Evolutionary conservation across 108 stramenopile genomes (phyloP).

Genomic region (Conticribra guillardii): DNA sequence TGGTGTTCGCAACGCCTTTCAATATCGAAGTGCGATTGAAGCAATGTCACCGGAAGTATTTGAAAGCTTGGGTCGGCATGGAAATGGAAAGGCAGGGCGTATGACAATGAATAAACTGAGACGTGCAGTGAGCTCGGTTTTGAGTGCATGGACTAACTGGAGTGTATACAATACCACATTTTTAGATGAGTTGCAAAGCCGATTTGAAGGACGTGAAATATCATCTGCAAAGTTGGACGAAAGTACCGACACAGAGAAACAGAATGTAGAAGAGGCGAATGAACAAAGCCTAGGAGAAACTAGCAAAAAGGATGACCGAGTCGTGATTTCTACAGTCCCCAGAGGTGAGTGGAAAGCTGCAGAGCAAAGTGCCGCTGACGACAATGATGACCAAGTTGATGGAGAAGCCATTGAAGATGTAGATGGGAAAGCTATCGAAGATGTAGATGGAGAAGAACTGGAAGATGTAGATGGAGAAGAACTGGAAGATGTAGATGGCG

Average conservation of each 20-base stretch:
- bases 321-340: conserved; percentile 27
- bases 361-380: conserved; percentile 2
- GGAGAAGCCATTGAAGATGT: conserved; percentile 1
- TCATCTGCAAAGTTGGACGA: conserved; percentile 9
- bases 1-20: conserved; percentile 85
- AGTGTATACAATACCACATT: conserved; percentile 79
- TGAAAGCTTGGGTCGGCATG: conserved; percentile 64
- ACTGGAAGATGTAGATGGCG: conserved; percentile 32
- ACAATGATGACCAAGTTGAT: conserved; percentile 15
- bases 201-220: conserved; percentile 71
- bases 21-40: conserved; percentile 82
- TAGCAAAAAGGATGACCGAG: conserved; percentile 1
- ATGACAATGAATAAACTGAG: conserved; percentile 76
- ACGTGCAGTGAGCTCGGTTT: conserved; percentile 67
- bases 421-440: conserved; percentile 1
- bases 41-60: conserved; percentile 86
- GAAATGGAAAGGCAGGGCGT: conserved; percentile 59
- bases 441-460: conserved; percentile 23
- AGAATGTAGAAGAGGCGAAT: conserved; percentile 1
- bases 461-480: conserved; percentile 45
- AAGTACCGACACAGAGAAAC: conserved; percentile 6
- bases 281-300: conserved; percentile 4
- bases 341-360: conserved; percentile 37
- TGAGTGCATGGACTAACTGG: conserved; percentile 89
- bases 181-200: conserved; percentile 72